Evolutionary conservation across 2,329 filamentous ascomycete species (phyloP).

Genomic region (Phyllosticta paracitricarpa): DNA sequence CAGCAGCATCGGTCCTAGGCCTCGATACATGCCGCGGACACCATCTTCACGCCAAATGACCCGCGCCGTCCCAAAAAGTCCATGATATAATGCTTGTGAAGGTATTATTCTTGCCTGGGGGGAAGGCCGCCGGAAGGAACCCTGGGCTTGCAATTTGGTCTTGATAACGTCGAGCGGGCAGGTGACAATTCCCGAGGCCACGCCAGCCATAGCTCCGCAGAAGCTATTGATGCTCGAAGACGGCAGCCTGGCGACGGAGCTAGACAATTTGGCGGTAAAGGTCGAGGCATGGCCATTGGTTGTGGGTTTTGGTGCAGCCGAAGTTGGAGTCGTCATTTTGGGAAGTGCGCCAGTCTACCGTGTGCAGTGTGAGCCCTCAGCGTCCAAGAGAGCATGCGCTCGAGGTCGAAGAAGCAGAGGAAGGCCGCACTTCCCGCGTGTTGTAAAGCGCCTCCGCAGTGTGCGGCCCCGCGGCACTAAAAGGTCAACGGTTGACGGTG

Average conservation of each 20-base stretch:
- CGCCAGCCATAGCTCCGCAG: slow-evolving; percentile 78
- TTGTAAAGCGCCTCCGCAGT: slow-evolving; percentile 9
- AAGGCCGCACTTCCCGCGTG: slow-evolving; percentile 9
- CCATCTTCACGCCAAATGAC: slow-evolving; percentile 86
- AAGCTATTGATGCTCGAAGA: slow-evolving; percentile 63
- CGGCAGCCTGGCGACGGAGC: slow-evolving; percentile 35
- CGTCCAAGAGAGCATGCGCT: background rate
- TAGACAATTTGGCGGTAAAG: background rate
- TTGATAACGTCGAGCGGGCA: slow-evolving; percentile 99
- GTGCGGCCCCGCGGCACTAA: slow-evolving; percentile 11
- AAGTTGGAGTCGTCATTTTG: slow-evolving; percentile 10
- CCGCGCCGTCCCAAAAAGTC: slow-evolving; percentile 73
- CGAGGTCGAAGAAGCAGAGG: background rate
- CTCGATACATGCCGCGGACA: slow-evolving; percentile 81
- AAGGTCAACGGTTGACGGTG: slow-evolving; percentile 11
- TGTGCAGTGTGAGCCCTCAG: background rate
- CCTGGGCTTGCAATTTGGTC: slow-evolving; percentile 93
- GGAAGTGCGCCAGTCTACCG: slow-evolving; percentile 4
- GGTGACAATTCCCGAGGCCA: slow-evolving; percentile 87
- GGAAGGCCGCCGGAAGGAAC: slow-evolving; percentile 57
- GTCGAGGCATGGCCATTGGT: slow-evolving; percentile 2
- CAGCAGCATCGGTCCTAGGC: slow-evolving; percentile 85
- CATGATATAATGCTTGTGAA: slow-evolving; percentile 61
- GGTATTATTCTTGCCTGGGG: slow-evolving; percentile 30
- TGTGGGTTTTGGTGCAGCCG: slow-evolving; percentile 5